phyloP scores from a whole-genome alignment of 108 stramenopile species.

The Nannochloropsis gaditana region DNA sequence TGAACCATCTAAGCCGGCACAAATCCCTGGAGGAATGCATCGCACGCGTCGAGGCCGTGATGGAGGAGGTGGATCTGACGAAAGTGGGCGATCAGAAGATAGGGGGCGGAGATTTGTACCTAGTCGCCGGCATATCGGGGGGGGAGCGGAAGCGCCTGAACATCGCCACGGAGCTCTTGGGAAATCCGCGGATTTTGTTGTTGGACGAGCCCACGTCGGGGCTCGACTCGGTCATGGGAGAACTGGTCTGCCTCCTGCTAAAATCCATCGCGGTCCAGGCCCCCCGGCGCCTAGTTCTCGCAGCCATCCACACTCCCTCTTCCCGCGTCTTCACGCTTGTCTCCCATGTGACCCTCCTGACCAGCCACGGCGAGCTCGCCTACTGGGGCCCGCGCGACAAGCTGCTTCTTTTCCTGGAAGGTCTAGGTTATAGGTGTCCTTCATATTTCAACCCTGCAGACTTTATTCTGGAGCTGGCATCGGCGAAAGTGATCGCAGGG shows the following conservation, averaged over 20 bases:
- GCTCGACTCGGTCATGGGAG: conserved; percentile 59
- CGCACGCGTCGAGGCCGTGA: neutral
- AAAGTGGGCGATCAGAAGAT: neutral
- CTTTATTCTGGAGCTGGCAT: conserved; percentile 28
- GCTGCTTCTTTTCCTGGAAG: conserved; percentile 19
- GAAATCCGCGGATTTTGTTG: conserved; percentile 62
- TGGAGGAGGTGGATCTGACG: conserved; percentile 14
- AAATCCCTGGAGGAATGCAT: neutral
- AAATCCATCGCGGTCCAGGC: conserved; percentile 50
- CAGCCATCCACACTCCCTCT: conserved; percentile 48
- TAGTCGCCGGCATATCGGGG: conserved; percentile 64
- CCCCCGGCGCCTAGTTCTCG: conserved; percentile 28
- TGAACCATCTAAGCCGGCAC: neutral
- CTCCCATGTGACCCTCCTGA: conserved; percentile 32
- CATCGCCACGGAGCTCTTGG: conserved; percentile 68
- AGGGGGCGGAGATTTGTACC: neutral
- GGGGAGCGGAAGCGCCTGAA: conserved; percentile 70
- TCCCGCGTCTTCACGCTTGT: conserved; percentile 29
- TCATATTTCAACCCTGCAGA: neutral
- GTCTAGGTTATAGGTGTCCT: neutral
- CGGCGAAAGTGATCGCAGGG: neutral
- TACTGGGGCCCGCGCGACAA: conserved; percentile 26
- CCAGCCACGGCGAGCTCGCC: conserved; percentile 22
- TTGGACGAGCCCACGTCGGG: conserved; percentile 64
- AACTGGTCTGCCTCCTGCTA: conserved; percentile 57